Conservation (phyloP, 805 yeast genomes). For the Nadsonia fulvescens region DNA sequence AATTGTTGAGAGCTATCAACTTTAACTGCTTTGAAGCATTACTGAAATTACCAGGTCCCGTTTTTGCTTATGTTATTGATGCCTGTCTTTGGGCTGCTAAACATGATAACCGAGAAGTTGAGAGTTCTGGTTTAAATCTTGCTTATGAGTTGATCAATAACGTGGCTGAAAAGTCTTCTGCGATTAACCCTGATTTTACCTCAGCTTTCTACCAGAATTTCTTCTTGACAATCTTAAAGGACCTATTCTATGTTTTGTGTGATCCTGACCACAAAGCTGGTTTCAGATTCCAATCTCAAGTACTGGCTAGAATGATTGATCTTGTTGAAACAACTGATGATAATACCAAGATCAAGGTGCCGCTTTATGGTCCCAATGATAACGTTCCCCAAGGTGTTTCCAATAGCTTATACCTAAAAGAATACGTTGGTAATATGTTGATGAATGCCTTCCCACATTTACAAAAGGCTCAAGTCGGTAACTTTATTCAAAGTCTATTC, state of each 20-base stretch:
- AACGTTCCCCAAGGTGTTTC: constrained; percentile 67
- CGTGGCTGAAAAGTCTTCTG: constrained; percentile 56
- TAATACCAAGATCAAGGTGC: constrained; percentile 54
- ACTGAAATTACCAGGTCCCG: constrained; percentile 74
- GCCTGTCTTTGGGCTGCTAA: constrained; percentile 97
- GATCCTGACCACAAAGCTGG: constrained; percentile 98
- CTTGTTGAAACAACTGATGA: constrained; percentile 67
- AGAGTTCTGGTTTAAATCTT: constrained; percentile 72
- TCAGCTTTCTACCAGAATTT: constrained; percentile 76
- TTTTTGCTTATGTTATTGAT: constrained; percentile 78
- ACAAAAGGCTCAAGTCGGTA: constrained; percentile 63
- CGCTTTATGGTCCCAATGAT: constrained; percentile 63
- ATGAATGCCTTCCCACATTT: constrained; percentile 84
- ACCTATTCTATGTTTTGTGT: constrained; percentile 81
- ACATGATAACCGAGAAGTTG: constrained; percentile 94
- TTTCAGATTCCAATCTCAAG: constrained; percentile 69
- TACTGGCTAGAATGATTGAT: constrained; percentile 68
- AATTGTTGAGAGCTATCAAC: constrained; percentile 73
- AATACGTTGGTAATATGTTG: constrained; percentile 67
- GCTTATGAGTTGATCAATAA: constrained; percentile 72
- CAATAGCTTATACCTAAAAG: constrained; percentile 60
- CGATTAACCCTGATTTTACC: constrained; percentile 42
- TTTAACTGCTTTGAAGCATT: constrained; percentile 71
- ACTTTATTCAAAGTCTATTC: constrained; percentile 58
- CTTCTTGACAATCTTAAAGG: constrained; percentile 76